phyloP scores from a whole-genome alignment of 768 basidiomycete genomes.

The Lactarius hatsudake region DNA sequence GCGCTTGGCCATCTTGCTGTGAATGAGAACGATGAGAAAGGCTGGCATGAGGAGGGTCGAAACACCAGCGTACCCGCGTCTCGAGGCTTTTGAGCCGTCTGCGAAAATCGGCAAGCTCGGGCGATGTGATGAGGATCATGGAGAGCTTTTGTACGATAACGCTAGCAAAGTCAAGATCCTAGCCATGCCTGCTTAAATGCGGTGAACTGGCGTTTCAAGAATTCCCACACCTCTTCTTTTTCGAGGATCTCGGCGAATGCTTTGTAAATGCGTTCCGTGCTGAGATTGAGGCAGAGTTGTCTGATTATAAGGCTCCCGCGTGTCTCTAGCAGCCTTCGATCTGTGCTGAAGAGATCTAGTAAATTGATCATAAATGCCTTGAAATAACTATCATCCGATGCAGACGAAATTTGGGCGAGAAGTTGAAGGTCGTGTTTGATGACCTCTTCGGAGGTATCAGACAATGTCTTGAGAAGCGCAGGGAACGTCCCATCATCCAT shows the following conservation, averaged over 20 bases:
- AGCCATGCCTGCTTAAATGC: slow-evolving; percentile 1
- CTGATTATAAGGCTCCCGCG: slow-evolving; percentile 94
- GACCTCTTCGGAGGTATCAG: slow-evolving; percentile 96
- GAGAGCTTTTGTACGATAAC: slow-evolving; percentile 97
- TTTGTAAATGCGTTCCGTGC: slow-evolving; percentile 92
- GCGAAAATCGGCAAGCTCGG: slow-evolving; percentile 92
- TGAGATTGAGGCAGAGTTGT: slow-evolving; percentile 89
- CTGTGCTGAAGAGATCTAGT: slow-evolving; percentile 92
- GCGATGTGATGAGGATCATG: slow-evolving; percentile 93
- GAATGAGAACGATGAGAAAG: not conserved
- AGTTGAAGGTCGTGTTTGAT: slow-evolving; percentile 96
- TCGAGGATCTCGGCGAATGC: slow-evolving; percentile 97
- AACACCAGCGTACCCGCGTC: slow-evolving; percentile 61
- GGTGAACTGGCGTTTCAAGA: not conserved
- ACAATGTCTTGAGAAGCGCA: slow-evolving; percentile 89
- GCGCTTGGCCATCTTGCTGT: slow-evolving; percentile 91
- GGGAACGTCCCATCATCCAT: slow-evolving; percentile 98
- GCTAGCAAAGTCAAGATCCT: slow-evolving; percentile 98
- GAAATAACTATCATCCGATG: slow-evolving; percentile 94
- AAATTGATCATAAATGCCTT: slow-evolving; percentile 94
- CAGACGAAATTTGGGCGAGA: slow-evolving; percentile 94
- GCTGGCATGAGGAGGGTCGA: not conserved
- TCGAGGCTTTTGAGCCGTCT: slow-evolving; percentile 91
- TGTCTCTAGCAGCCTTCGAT: slow-evolving; percentile 82
- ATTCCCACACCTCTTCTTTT: slow-evolving; percentile 78